These are phyloP conservation scores for Saturnispora mendoncae DNA, from an alignment of 805 yeast species.

Conservation along the genomic window DNA sequence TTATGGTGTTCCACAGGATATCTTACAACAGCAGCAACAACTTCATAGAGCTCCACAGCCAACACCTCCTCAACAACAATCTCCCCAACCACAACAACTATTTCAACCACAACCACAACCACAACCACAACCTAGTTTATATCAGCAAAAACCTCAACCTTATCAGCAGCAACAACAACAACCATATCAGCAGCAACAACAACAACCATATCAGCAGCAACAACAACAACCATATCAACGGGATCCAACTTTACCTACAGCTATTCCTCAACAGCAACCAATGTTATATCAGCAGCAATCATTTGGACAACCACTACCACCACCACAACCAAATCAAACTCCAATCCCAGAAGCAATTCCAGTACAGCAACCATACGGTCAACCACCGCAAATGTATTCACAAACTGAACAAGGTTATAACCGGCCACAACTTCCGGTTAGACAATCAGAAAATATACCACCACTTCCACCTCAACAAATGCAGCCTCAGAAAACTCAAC, in stretches of 20 bases:
- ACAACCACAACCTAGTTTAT: conserved; percentile 9
- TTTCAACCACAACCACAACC: conserved; percentile 7
- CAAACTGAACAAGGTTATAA: background rate
- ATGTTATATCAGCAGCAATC: too few species aligned
- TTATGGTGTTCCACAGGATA: conserved; percentile 2
- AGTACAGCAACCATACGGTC: conserved; percentile 4
- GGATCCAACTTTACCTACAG: too few species aligned
- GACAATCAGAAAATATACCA: background rate
- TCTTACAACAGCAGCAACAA: conserved; percentile 15
- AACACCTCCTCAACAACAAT: conserved; percentile 8
- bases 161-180: conserved; percentile 11
- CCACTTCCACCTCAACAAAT: conserved; percentile 7
- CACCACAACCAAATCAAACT: background rate
- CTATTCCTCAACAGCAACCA: too few species aligned
- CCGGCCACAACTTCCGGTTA: background rate
- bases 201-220: conserved; percentile 9
- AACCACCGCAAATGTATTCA: conserved; percentile 1
- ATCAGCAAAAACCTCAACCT: conserved; percentile 11
- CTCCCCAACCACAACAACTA: conserved; percentile 5
- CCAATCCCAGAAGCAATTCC: too few species aligned
- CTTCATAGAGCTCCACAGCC: conserved; percentile 17
- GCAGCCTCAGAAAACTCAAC: background rate
- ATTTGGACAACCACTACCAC: conserved; percentile 1
- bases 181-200: conserved; percentile 10
- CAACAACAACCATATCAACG: conserved; percentile 13